Base-by-base conservation (phyloP, 2,329 filamentous ascomycete genomes). In the Mariannaea sp. region DNA sequence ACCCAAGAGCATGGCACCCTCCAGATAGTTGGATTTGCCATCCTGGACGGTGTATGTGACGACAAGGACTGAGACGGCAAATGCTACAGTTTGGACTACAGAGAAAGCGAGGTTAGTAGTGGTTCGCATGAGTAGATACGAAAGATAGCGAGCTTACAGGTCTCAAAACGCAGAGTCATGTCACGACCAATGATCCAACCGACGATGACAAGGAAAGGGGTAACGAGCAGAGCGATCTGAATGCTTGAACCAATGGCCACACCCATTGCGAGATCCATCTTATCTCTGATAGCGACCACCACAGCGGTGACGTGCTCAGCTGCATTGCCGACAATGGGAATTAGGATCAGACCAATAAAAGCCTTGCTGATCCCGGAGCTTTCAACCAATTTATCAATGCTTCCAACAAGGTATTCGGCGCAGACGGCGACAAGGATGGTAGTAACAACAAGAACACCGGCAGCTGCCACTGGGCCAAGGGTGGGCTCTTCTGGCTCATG, bases 291-390 rank as follows among this genome's bases (percentile, higher is more conserved):
- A 0, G 89, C 88, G 20, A 92, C 89, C 24, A 92, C 86, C 14
- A 91, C 86, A 14, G 89, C 89, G 1, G 89, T 92, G 32, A 92
- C 89, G 65, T 92, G 89, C 70, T 92, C 88, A 3, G 88, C 88
- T 2, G 88, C 88, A 64, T 92, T 92, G 36, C 88, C 88, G 26
- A 92, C 88, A 60, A 92, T 91, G 3, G 88, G 88, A 42, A 92
- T 87, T 16, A 92, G 75, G 43, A 92, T 89, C 42, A 92, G 76
- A 76, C 89, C 89, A 62, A 92, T 90, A 62, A 92, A 92, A 1
- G 86, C 90, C 72, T 89, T 89, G 76, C 86, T 90, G 69, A 92
- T 88, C 55, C 85, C 80, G 2, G 85, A 84, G 36, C 78, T 84
- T 61, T 84, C 79, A 19, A 91, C 89, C 40, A 92, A 81, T 22